These are phyloP conservation scores for Eucalyptus dawsonii DNA, from an alignment of 345 rosid species.

Conservation along the genomic window DNA sequence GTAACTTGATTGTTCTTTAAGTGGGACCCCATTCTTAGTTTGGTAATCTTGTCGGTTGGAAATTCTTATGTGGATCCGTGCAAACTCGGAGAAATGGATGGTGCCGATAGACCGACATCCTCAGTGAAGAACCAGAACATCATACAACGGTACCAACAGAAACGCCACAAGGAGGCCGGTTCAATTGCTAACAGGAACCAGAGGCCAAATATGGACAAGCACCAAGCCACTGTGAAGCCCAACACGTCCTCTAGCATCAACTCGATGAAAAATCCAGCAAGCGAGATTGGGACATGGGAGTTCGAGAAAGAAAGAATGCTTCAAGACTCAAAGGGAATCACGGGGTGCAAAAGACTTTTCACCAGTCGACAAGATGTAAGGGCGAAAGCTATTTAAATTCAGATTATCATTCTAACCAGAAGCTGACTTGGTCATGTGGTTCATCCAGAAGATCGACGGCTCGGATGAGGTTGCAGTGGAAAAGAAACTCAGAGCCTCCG, in stretches of 20 bases:
- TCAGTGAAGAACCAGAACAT: background rate
- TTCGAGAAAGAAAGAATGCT: background rate
- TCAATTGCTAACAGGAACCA: background rate
- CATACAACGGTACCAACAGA: background rate
- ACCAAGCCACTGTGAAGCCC: background rate
- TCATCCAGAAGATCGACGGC: background rate
- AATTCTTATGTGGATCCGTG: background rate
- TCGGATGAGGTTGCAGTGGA: background rate
- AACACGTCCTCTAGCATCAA: background rate
- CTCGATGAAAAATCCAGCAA: background rate
- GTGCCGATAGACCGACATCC: background rate
- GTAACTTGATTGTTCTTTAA: background rate
- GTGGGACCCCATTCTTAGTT: background rate
- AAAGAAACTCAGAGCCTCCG: background rate
- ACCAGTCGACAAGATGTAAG: background rate
- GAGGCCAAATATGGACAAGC: background rate
- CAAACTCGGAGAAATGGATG: background rate
- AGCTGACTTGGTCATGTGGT: background rate
- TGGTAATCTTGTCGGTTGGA: background rate
- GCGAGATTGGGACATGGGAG: background rate
- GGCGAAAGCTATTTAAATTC: background rate
- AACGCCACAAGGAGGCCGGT: background rate
- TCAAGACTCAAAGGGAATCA: background rate
- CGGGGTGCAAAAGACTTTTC: background rate
- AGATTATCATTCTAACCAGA: background rate